Base-by-base conservation (phyloP, 768 basidiomycete genomes). In the Tricholoma terreum region DNA sequence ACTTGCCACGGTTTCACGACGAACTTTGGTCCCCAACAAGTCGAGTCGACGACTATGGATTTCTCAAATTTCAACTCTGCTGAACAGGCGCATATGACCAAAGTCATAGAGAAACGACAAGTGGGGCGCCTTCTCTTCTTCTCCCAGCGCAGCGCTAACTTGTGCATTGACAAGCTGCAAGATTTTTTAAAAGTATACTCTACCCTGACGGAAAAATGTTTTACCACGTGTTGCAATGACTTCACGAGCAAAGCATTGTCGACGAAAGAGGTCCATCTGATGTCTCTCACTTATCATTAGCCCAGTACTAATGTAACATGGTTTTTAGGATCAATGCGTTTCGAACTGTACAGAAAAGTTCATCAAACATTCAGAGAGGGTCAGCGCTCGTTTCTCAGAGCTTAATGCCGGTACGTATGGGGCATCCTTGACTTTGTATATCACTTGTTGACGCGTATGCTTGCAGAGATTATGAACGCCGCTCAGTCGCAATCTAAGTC, bases 291-390 rank as follows among this genome's bases (percentile, higher is more conserved):
- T 51, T 40, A 31, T 14, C 48, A 48, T 19, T 31, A 43, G 4
- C 54, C 15, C 14, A 58, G 45, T 51, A 52, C 48, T 52, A 54
- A 36, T 34, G 21, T 21, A 45, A 27, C 52, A 50, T 55, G 22
- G 17, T 51, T 57, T 55, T 19, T 67, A 98, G 94, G 90, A 90
- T 66, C 82, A 85, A 62, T 99, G 96, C 70, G 84, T 96, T 48
- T 79, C 84, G 73, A 93, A 95, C 76, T 99, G 96, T 77, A 83
- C 94, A 19, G 96, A 98, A 79, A 99, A 98, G 74, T 98, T 97
- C 78, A 76, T 98, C 67, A 97, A 97, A 71, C 93, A 97, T 70
- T 94, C 94, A 10, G 94, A 98, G 70, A 81, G 94, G 51, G 89
- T 96, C 14, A 93, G 93, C 5, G 87, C 92, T 27, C 83, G 94